Evolutionary conservation across 2,329 filamentous ascomycete species (phyloP), one percentile per base, ranked within the genome.

Genomic region (Macrophomina phaseolina): DNA sequence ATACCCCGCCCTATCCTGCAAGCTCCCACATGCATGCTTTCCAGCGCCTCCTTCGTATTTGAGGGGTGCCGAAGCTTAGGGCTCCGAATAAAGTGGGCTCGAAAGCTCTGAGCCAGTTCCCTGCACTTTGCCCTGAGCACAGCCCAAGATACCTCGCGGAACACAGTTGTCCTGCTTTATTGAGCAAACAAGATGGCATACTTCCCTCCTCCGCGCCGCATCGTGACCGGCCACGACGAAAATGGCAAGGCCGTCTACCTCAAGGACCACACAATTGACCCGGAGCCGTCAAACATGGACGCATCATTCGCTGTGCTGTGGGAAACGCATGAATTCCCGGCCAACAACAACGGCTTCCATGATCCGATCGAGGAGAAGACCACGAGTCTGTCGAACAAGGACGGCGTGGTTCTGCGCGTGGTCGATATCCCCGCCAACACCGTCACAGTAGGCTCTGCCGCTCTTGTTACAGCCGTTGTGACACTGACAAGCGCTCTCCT

Each of bases 281-380:
- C 58, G 11, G 58, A 62, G 45, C 45, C 42, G n/a, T 49, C 42
- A 5, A 38, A 36, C 30, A 62, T 62, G 58, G 58, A 49, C 18
- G 58, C 58, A 6, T 49, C 58, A 14, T 62, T 62, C 36, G 58
- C 58, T 8, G 58, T 62, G 45, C 58, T 62, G n/a, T 62, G 58
- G 58, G 58, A 62, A 16, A 62, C 58, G 18, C 58, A 62, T 6
- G 58, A 62, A 9, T 62, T 62, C 45, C 58, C 58, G 3, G 58
- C 58, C 30, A 62, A 23, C 42, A 62, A 62, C 58, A 62, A 62
- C 18, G 58, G 32, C 45, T 46, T 48, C 45, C 14, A 38, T 1
- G 58, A 62, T 14, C 58, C 58, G 16, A 62, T 62, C n/a, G n/a
- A 30, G 5, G n/a, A 36, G 32, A 18, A 23, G 16, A 62, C 58